Evolutionary conservation across 2,329 filamentous ascomycete genomes (phyloP).

Genomic region (Aspergillus udagawae): DNA sequence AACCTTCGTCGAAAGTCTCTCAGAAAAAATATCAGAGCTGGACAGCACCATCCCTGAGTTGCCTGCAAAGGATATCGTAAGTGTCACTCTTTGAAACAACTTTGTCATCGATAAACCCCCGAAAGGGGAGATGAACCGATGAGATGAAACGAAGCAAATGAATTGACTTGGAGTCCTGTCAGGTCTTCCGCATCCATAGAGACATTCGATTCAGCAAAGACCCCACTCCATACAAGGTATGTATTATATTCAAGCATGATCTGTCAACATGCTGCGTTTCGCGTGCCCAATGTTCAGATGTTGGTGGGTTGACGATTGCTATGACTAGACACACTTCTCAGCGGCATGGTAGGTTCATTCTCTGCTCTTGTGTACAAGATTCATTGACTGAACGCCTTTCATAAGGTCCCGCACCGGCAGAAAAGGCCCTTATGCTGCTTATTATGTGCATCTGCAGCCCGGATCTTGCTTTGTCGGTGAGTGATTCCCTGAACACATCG

Average conservation of each 20-base stretch:
- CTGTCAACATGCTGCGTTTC: neutral
- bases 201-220: slow-evolving; percentile 82
- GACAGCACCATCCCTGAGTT: slow-evolving; percentile 84
- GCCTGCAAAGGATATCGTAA: slow-evolving; percentile 73
- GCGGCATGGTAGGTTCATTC: slow-evolving; percentile 62
- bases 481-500: slow-evolving; percentile 25
- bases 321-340: slow-evolving; percentile 67
- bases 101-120: neutral
- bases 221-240: slow-evolving; percentile 81
- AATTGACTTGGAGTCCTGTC: slow-evolving; percentile 10
- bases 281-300: neutral
- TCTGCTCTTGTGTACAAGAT: slow-evolving; percentile 4
- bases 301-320: slow-evolving; percentile 16
- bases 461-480: slow-evolving; percentile 66
- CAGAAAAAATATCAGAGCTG: slow-evolving; percentile 63
- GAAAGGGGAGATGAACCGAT: neutral
- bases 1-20: slow-evolving; percentile 69
- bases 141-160: neutral
- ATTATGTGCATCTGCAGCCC: slow-evolving; percentile 82
- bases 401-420: slow-evolving; percentile 72
- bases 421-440: slow-evolving; percentile 82
- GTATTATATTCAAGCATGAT: slow-evolving; percentile 15
- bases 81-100: slow-evolving; percentile 14
- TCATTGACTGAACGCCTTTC: slow-evolving; percentile 11
- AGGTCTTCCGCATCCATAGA: slow-evolving; percentile 80